phyloP scores from a whole-genome alignment of 192 early-diverging fungal species.

The Lobosporangium transversale region DNA sequence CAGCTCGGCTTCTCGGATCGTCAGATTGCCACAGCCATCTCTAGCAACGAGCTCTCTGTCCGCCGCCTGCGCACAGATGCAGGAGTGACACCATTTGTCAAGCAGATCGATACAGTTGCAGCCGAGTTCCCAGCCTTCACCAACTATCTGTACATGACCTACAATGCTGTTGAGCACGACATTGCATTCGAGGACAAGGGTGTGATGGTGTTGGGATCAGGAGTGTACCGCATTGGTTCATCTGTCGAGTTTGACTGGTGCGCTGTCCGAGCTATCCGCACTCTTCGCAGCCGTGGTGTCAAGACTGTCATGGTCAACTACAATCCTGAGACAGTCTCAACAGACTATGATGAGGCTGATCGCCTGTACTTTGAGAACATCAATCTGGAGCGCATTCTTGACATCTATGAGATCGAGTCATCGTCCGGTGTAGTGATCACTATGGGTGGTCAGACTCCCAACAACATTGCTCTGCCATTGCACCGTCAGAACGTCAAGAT shows the following conservation, averaged over 20 bases:
- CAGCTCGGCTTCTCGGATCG: constrained; percentile 97
- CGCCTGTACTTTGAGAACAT: constrained; percentile 98
- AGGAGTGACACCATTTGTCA: constrained; percentile 92
- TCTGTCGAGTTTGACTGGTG: constrained; percentile 99
- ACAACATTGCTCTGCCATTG: constrained; percentile 96
- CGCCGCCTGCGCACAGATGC: constrained; percentile 82
- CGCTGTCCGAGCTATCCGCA: constrained; percentile 94
- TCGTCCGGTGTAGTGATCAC: constrained; percentile 90
- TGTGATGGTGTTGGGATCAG: constrained; percentile 95
- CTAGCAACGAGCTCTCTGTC: constrained; percentile 88
- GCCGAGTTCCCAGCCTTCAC: constrained; percentile 98
- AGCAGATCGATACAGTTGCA: constrained; percentile 98
- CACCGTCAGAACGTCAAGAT: constrained; percentile 93
- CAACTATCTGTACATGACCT: constrained; percentile 99
- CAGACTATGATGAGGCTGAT: constrained; percentile 98
- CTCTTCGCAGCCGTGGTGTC: constrained; percentile 83
- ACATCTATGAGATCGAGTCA: constrained; percentile 95
- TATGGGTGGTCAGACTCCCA: constrained; percentile 97
- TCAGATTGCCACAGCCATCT: constrained; percentile 74
- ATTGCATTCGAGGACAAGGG: constrained; percentile 93
- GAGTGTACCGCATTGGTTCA: constrained; percentile 97
- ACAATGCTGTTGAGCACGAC: constrained; percentile 95
- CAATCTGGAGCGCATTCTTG: constrained; percentile 91
- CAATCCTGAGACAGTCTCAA: constrained; percentile 99
- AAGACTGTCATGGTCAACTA: constrained; percentile 99